Base-by-base conservation (phyloP, 2,329 filamentous ascomycete genomes). In the Fusarium xyrophilum region DNA sequence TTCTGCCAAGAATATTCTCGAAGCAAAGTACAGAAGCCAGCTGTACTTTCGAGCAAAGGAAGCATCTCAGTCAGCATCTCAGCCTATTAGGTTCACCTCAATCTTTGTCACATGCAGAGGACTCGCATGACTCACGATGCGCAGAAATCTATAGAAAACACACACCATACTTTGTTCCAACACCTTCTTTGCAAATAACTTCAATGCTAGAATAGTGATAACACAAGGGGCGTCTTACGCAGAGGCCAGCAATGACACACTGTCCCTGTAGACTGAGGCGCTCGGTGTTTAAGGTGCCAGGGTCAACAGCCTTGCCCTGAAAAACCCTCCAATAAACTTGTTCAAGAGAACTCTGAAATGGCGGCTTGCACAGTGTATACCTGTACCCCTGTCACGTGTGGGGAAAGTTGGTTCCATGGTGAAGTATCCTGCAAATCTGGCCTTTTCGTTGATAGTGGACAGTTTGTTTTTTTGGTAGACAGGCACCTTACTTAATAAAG, bases 361-460 rank as follows among this genome's bases (percentile, higher is more conserved):
- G 69, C 71, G 67, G 65, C 42, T 33, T 38, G 25, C 56, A 74
- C 72, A 73, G 72, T 74, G 40, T 43, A 25, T 25, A 28, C 40
- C 47, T 28, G 23, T 21, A 74, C 71, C 76, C 76, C 76, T 76
- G 76, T 78, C 75, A 76, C 71, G 74, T 77, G 76, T 70, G 71
- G 75, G 81, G 40, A 43, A 43, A 27, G 13, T 43, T 19, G 23
- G 40, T 43, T 43, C 40, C 23, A 43, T 43, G 40, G 40, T 27
- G 2, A 43, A 43, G 40, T 43, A 43, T 43, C 40, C 40, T 27
- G 40, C 27, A 81, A 82, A 83, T 83, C 80, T 83, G 82, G 82
- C 82, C 73, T 76, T 79, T 43, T 43, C 40, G 40, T 43, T 43
- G 40, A 43, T 43, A 43, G 40, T 43, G 40, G 80, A 82, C 81